Evolutionary conservation across 306 rosid species (phyloP), one percentile per base, ranked within the genome.

Genomic region (Casuarina cunninghamiana): DNA sequence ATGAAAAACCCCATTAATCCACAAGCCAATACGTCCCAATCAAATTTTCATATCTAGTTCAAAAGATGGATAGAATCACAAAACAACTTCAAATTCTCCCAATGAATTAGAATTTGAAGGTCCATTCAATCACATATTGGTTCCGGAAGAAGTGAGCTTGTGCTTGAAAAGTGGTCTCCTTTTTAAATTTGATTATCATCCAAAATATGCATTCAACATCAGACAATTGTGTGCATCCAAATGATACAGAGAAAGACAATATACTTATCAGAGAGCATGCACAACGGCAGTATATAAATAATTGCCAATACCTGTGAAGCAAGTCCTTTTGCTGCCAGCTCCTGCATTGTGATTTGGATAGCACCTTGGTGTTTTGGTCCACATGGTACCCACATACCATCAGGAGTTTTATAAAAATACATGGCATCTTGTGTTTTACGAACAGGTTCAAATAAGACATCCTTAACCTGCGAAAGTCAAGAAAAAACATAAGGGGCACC

Each of bases 371-470:
- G 96, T 90, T 96, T 96, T 76, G 93, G 90, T 82, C 99, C 98
- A 76, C 99, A 93, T 16, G 99, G 99, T 54, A 91, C 79, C 94
- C 90, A 93, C 96, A 86, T 90, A 61, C 73, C 92, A 81, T 90
- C 86, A 6, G 90, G 43, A 76, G 66, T 86, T 75, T 85, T 86
- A 63, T 81, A 72, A 89, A 96, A 96, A 86, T 85, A 93, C 99
- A 96, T 96, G 75, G 99, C 99, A 66, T 96, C 99, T 88, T 96
- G 99, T 39, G 99, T 96, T 87, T 96, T 96, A 50, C 99, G 98
- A 54, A 96, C 99, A 77, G 99, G 99, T 83, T 96, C 99, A 53
- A 96, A 96, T 35, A 96, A 91, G 78, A 96, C 99, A 86, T 96
- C 99, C 85, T 96, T 96, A 74, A 96, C 99, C 99, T 96, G 89